Evolutionary conservation across 2,329 filamentous ascomycete genomes (phyloP), one percentile per base, ranked within the genome.

Genomic region (Ramularia endophylla): DNA sequence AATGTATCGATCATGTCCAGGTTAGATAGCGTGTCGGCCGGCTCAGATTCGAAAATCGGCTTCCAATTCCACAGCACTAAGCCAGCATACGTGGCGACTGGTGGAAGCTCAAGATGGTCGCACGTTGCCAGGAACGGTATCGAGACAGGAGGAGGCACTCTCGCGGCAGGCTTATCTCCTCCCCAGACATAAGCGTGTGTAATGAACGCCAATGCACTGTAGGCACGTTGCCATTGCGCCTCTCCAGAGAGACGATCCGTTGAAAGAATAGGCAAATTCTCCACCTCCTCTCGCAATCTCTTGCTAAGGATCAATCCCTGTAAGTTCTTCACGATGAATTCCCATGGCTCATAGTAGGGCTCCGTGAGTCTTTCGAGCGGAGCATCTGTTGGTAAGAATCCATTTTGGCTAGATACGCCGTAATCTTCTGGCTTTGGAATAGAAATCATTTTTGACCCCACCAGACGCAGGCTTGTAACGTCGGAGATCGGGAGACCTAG

Each of bases 21-120:
- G 56, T 98, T 97, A 58, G 92, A 83, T 33, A 97, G 74, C 50
- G 80, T 80, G 58, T 94, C 87, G 43, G 92, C 79, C 27, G 78
- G 76, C 63, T 95, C 89, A 48, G 87, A 79, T 45, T 80, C 69
- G 60, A 97, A 95, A 40, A 97, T 76, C 0, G 89, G 87, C 65
- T 89, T 90, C 73, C 88, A 97, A 67, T 98, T 98, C 92, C 92
- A 98, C 18, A 98, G 74, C 52, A 87, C 90, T 3, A 95, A 73
- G 6, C 84, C 87, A 5, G 92, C 87, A 62, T 95, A 98, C 13
- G 90, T 95, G 35, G 90, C 92, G 19, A 98, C 90, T 1, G 89
- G 86, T 5, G 87, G 89, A 18, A 98, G 73, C 58, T 97, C 86
- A 13, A 98, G 77, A 47, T 51, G 51, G 36, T 52, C 71, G 53